Evolutionary conservation across 2,329 filamentous ascomycete genomes (phyloP).

Genomic region (Sclerotinia subarctica): DNA sequence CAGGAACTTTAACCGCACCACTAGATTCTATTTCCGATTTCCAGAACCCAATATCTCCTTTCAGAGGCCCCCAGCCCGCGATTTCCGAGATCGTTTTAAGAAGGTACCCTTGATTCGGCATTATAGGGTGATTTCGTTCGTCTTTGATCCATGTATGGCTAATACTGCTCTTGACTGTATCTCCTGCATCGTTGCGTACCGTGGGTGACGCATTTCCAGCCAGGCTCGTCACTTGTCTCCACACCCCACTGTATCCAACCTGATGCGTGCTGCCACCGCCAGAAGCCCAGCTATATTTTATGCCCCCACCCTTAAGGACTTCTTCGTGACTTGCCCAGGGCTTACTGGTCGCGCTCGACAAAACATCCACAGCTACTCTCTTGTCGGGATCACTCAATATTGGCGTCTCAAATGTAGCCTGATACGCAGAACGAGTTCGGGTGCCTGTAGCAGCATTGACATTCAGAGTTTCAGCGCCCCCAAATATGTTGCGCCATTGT

Average conservation of each 20-base stretch:
- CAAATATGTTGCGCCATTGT: slow-evolving; percentile 87
- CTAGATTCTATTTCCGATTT: slow-evolving; percentile 87
- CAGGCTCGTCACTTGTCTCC: slow-evolving; percentile 85
- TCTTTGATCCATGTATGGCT: slow-evolving; percentile 80
- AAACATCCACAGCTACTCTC: slow-evolving; percentile 71
- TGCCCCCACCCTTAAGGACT: slow-evolving; percentile 70
- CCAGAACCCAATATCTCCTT: slow-evolving; percentile 88
- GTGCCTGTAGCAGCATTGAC: slow-evolving; percentile 87
- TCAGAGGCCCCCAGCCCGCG: slow-evolving; percentile 80
- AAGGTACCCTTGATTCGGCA: slow-evolving; percentile 80
- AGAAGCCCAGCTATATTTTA: slow-evolving; percentile 73
- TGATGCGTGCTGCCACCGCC: slow-evolving; percentile 67
- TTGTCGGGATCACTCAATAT: slow-evolving; percentile 81
- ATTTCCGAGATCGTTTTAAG: slow-evolving; percentile 75
- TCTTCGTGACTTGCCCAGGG: slow-evolving; percentile 94
- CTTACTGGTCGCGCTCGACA: slow-evolving; percentile 83
- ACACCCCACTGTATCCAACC: slow-evolving; percentile 74
- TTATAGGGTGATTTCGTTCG: slow-evolving; percentile 75
- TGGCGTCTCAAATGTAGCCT: slow-evolving; percentile 78
- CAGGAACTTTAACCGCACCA: slow-evolving; percentile 67
- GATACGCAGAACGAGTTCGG: slow-evolving; percentile 86
- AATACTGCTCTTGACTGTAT: slow-evolving; percentile 84
- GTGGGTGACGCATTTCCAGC: slow-evolving; percentile 73
- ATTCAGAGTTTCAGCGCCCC: slow-evolving; percentile 85
- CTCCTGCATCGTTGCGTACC: slow-evolving; percentile 80